Evolutionary conservation across 306 rosid genomes (phyloP).

Genomic region (Carpinus viminea): DNA sequence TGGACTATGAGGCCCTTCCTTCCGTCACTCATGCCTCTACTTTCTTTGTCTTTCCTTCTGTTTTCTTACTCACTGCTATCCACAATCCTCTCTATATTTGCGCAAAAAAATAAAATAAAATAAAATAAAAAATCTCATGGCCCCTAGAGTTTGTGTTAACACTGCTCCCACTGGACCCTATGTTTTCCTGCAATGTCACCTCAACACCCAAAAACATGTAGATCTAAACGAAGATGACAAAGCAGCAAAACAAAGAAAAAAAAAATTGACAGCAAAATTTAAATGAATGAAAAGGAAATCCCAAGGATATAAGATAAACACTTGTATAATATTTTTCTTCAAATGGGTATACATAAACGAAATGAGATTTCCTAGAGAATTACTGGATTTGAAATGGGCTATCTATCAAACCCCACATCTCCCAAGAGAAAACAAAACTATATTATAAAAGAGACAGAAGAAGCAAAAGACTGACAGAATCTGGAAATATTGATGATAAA

Average conservation of each 20-base stretch:
- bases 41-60: conserved; percentile 34
- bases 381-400: conserved; percentile 10
- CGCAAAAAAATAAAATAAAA: too few relatives aligned
- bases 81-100: neutral
- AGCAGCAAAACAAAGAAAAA: conserved; percentile 8
- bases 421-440: conserved; percentile 45
- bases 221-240: conserved; percentile 25
- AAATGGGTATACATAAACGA: neutral
- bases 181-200: conserved; percentile 43
- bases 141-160: conserved; percentile 34
- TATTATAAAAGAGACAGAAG: conserved; percentile 46
- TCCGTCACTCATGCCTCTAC: conserved; percentile 36
- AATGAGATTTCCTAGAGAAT: conserved; percentile 1
- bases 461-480: conserved; percentile 57
- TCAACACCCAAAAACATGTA: conserved; percentile 32
- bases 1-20: conserved; percentile 26
- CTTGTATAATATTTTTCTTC: neutral
- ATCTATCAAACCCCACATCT: conserved; percentile 32
- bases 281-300: conserved; percentile 15
- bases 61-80: conserved; percentile 11
- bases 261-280: neutral
- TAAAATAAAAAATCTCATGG: neutral
- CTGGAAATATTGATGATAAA: conserved; percentile 52
- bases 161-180: conserved; percentile 37
- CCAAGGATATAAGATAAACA: neutral